These are phyloP conservation scores for Pleurotus sapidus DNA, from an alignment of 768 basidiomycete species.

Conservation along the genomic window DNA sequence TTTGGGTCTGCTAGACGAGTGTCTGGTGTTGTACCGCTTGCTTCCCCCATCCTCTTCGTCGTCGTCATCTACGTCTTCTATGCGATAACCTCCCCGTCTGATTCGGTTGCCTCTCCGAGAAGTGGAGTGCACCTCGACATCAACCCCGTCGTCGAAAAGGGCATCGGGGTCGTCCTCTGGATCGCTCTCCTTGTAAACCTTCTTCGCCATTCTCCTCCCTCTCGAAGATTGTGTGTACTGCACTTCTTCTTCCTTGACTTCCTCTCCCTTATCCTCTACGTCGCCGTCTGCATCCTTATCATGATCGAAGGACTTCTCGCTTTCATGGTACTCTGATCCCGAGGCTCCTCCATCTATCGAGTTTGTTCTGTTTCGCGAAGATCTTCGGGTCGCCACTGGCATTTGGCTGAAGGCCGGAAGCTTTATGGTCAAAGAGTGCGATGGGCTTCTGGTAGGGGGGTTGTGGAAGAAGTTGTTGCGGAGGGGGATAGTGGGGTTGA, in stretches of 20 bases:
- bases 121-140: conserved; percentile 14
- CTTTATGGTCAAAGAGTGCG: conserved; percentile 21
- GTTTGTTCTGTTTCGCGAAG: conserved; percentile 26
- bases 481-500: conserved; percentile 2
- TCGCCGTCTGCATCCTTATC: conserved; percentile 22
- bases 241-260: conserved; percentile 13
- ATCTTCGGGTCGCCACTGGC: conserved; percentile 28
- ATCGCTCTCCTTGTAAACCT: conserved; percentile 45
- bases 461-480: not conserved
- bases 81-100: conserved; percentile 14
- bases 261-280: conserved; percentile 24
- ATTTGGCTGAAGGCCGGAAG: conserved; percentile 22
- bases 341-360: conserved; percentile 32
- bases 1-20: conserved; percentile 18
- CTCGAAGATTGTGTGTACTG: conserved; percentile 26
- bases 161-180: conserved; percentile 30
- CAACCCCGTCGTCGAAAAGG: conserved; percentile 28
- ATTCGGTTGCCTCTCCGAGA: conserved; percentile 20
- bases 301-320: conserved; percentile 39
- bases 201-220: conserved; percentile 39
- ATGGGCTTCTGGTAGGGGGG: not conserved
- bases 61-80: conserved; percentile 24
- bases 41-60: conserved; percentile 11
- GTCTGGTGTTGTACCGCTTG: conserved; percentile 10
- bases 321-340: conserved; percentile 49